Base-by-base conservation (phyloP, 2,329 filamentous ascomycete species). In the Madurella fahalii region DNA sequence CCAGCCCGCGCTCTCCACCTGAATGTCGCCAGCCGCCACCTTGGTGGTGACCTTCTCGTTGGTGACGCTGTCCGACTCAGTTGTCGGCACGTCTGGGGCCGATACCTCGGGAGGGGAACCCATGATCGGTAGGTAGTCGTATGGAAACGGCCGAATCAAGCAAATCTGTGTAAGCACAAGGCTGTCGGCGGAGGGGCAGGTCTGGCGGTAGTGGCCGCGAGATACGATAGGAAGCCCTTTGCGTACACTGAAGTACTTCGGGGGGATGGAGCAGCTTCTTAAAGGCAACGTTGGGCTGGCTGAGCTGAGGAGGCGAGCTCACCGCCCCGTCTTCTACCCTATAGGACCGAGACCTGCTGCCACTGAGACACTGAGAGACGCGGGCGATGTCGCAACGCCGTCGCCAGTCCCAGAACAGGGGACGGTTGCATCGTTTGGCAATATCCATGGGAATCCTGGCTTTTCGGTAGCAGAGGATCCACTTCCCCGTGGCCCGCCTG, bases 1-100 rank as follows among this genome's bases (percentile, higher is more conserved):
- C 59, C 63, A 69, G 30, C 61, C 62, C 32, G 59, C 58, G 48
- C 54, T 56, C 52, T 68, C 66, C 30, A 63, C 17, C 18, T 42
- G 37, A 16, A 47, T 45, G 16, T 58, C 54, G 31, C 57, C 59
- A 39, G 50, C 46, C 37, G 40, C 18, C 9, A 40, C 20, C 45
- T 58, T 58, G 49, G 32, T 16, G 40, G 42, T 41, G 34, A n/a
- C 30, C 58, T 64, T 63, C 56, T 64, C 61, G 52, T 63, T 60
- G 51, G 42, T 60, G 46, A 64, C 51, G 51, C 61, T 63, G 47
- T 60, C 58, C 18, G 57, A 61, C 50, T 64, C 62, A 17, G 62
- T 63, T 9, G 59, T 60, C 12, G 57, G 57, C 40, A 61, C 43
- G 47, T 64, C 60, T 17, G 50, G 53, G n/a, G 50, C 50, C 32